A percentile compares a stretch with the other conserved stretches of the same genome.
phyloP scores from a whole-genome alignment of 805 yeast genomes.

The Teunomyces cretensis region DNA sequence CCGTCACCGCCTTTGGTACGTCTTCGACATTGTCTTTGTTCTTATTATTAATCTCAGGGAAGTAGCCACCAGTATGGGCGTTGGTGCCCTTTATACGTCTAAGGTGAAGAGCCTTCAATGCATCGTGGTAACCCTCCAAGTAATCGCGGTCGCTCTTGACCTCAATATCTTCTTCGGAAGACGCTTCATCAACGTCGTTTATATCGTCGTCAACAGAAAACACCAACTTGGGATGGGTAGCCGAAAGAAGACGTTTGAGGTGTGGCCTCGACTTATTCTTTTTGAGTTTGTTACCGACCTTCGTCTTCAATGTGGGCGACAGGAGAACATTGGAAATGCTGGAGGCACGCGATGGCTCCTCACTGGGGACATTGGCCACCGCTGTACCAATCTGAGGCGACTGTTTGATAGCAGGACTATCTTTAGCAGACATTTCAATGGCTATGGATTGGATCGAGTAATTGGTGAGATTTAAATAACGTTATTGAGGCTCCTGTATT shows the following conservation, averaged over 20 bases:
- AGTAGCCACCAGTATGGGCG: conserved; percentile 1
- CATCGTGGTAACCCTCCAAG: conserved; percentile 73
- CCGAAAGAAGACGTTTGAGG: conserved; percentile 26
- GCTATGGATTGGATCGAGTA: background rate
- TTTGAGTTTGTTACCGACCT: conserved; percentile 10
- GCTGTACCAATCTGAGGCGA: background rate
- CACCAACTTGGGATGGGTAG: conserved; percentile 32
- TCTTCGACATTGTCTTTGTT: background rate
- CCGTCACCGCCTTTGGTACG: conserved; percentile 2
- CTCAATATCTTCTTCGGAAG: conserved; percentile 36
- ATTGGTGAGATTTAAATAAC: background rate
- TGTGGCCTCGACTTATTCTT: conserved; percentile 30
- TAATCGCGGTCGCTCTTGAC: conserved; percentile 38
- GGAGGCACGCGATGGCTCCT: conserved; percentile 2
- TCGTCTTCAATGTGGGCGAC: conserved; percentile 12
- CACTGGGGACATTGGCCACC: background rate
- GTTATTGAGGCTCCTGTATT: no score
- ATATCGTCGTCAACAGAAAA: conserved; percentile 85
- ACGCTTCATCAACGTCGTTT: conserved; percentile 54
- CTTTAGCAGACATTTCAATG: conserved; percentile 4
- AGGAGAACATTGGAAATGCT: conserved; percentile 10
- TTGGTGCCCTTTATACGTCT: conserved; percentile 13
- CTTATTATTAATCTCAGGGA: conserved; percentile 8
- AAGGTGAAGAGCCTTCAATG: conserved; percentile 45
- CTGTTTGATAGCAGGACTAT: background rate